Percentiles rank a stretch among this genome's conserved stretches.
Evolutionary conservation across 2,329 filamentous ascomycete species (phyloP).

Genomic region (Fonsecaea pedrosoi): DNA sequence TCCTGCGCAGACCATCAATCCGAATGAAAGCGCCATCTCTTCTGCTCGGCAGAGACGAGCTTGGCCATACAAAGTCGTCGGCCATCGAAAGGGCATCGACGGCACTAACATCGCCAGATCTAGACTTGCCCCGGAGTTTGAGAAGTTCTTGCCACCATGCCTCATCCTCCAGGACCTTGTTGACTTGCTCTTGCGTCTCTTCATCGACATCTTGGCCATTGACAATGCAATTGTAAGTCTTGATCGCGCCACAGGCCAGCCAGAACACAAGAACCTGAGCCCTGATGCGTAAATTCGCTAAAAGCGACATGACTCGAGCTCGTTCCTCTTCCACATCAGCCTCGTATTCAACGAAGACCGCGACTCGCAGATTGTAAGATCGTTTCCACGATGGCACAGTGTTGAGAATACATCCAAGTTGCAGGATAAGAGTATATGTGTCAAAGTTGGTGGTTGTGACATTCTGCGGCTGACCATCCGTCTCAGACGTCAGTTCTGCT

Average conservation of each 20-base stretch:
- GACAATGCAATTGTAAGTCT: conserved; percentile 78
- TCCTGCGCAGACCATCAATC: conserved; percentile 65
- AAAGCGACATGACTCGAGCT: conserved; percentile 71
- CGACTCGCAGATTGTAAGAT: conserved; percentile 74
- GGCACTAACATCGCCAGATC: conserved; percentile 45
- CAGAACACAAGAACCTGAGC: conserved; percentile 81
- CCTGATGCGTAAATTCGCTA: conserved; percentile 82
- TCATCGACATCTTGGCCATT: conserved; percentile 68
- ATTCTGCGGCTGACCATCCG: conserved; percentile 61
- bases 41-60: conserved; percentile 58
- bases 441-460: conserved; percentile 88
- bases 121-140: conserved; percentile 47
- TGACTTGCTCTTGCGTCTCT: conserved; percentile 66
- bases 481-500: conserved; percentile 71
- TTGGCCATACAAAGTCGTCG: conserved; percentile 59
- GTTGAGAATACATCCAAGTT: conserved; percentile 82
- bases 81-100: conserved; percentile 55
- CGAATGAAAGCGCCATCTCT: conserved; percentile 53
- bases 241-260: conserved; percentile 74
- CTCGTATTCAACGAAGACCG: conserved; percentile 90
- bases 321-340: conserved; percentile 80
- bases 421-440: conserved; percentile 85
- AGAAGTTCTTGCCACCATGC: conserved; percentile 84
- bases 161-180: conserved; percentile 71
- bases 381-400: conserved; percentile 82